Conservation (phyloP, 176 grass and related monocot genomes). For the Lolium perenne region DNA sequence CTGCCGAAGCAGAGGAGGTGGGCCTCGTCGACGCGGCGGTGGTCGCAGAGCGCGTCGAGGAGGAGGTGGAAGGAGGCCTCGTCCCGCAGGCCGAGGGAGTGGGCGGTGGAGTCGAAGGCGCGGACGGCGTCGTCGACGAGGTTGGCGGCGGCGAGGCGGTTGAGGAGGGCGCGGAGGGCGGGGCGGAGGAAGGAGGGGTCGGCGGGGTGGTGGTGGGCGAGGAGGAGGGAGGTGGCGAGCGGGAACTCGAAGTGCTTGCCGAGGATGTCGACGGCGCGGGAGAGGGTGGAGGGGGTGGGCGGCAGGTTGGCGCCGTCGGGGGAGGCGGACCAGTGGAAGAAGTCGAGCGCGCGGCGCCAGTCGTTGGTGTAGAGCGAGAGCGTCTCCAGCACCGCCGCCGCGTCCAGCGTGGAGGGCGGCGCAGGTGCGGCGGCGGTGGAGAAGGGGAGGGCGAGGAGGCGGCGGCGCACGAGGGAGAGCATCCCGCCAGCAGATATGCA, state of each 20-base stretch:
- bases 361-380: constrained; percentile 87
- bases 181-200: constrained; percentile 67
- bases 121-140: constrained; percentile 54
- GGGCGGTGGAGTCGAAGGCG: constrained; percentile 49
- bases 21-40: constrained; percentile 74
- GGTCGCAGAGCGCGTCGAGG: constrained; percentile 89
- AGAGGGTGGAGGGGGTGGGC: constrained; percentile 57
- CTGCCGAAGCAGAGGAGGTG: constrained; percentile 70
- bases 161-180: constrained; percentile 56
- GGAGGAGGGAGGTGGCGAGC: constrained; percentile 63
- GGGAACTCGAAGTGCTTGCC: constrained; percentile 94
- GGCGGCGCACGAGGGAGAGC: constrained; percentile 25
- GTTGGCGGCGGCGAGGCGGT: constrained; percentile 63
- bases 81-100: constrained; percentile 47
- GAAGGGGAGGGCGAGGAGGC: constrained; percentile 18
- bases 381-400: constrained; percentile 60
- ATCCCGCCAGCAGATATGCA: constrained; percentile 28
- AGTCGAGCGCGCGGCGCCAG: constrained; percentile 80
- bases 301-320: constrained; percentile 46
- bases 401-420: constrained; percentile 40
- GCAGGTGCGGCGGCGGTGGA: not conserved
- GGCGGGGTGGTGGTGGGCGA: constrained; percentile 54
- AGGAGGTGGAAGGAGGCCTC: constrained; percentile 75
- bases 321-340: constrained; percentile 81
- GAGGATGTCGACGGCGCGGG: constrained; percentile 76